Conservation (phyloP, 192 early-diverging fungal genomes). For the Glomus cerebriforme region DNA sequence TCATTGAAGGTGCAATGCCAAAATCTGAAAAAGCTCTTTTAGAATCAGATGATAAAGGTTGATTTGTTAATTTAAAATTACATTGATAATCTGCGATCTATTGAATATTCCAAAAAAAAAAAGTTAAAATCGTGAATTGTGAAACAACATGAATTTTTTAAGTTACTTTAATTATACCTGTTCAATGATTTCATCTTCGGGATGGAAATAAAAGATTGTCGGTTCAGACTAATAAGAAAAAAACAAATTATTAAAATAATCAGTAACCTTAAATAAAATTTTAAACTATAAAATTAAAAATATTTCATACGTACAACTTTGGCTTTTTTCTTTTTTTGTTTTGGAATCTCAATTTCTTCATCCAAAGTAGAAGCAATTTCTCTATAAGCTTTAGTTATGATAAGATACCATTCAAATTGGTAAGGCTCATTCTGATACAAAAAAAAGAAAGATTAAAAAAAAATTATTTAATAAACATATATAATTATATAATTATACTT, state of each 20-base stretch:
- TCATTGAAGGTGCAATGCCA: conserved; percentile 76
- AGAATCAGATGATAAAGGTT: conserved; percentile 70
- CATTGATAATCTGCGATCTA: conserved; percentile 68
- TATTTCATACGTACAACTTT: conserved; percentile 40
- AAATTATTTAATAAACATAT: conserved; percentile 4
- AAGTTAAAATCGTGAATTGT: no score
- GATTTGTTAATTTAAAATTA: conserved; percentile 81
- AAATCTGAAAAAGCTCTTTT: conserved; percentile 81
- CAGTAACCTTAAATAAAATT: neutral
- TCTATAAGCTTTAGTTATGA: conserved; percentile 80
- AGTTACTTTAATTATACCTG: conserved; percentile 31
- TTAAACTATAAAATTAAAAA: neutral
- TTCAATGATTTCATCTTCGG: conserved; percentile 91
- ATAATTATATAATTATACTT: conserved; percentile 22
- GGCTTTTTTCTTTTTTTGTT: conserved; percentile 43
- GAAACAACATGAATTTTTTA: neutral
- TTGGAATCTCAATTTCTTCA: conserved; percentile 45
- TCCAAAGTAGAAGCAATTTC: conserved; percentile 68
- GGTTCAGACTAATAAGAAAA: conserved; percentile 37
- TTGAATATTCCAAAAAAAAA: neutral
- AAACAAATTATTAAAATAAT: neutral
- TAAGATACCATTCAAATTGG: conserved; percentile 79
- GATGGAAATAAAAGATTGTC: conserved; percentile 76
- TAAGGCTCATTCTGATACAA: conserved; percentile 65
- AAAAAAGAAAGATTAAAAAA: conserved; percentile 25